Evolutionary conservation across 306 rosid genomes (phyloP), one percentile per base, ranked within the genome.

Genomic region (Cucurbita maxima): DNA sequence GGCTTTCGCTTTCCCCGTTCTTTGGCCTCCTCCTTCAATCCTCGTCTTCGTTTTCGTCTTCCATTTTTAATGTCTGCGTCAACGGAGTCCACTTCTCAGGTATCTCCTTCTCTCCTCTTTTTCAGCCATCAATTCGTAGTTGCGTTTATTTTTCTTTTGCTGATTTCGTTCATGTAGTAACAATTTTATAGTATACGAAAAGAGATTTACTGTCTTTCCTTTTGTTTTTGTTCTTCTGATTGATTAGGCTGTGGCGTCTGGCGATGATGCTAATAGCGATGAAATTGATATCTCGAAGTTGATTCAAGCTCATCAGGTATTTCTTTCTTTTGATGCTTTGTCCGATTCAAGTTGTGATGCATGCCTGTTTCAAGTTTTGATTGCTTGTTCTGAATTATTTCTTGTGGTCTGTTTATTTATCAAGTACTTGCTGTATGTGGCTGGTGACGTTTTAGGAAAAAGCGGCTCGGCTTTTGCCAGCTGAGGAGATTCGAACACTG

Each of bases 261-360:
- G 90, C 68, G 87, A 79, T 81, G 87, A 78, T 82, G 86, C 34
- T 74, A 77, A 64, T 51, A 79, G 78, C 3, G 75, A 76, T 66
- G 86, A 82, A 76, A 81, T 80, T 13, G 82, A 82, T 43, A 70
- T 89, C 1, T 85, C 87, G 73, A 86, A 85, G 80, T 81, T 87
- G 79, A 84, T 94, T 86, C 90, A 79, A 76, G 86, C 88, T 64
- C 98, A 90, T 82, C 95, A 94, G 98, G 96, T 92, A 59, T 11
- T 59, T 74, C 8, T 45, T 55, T 19, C 16, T 22, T 15, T 44
- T 25, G 18, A 5, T 67, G 0, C 8, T 51, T 47, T 6, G 6
- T 10, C n/a, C 34, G 34, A 9, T 5, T 44, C n/a, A 11, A 66
- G 53, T 44, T 43, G 37, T 8, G 19, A 43, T 18, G 22, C 36